Percentiles rank a stretch among this genome's conserved stretches.
Conservation (phyloP, 1,284 basidiomycete species). For the Fomitopsis schrenkii region DNA sequence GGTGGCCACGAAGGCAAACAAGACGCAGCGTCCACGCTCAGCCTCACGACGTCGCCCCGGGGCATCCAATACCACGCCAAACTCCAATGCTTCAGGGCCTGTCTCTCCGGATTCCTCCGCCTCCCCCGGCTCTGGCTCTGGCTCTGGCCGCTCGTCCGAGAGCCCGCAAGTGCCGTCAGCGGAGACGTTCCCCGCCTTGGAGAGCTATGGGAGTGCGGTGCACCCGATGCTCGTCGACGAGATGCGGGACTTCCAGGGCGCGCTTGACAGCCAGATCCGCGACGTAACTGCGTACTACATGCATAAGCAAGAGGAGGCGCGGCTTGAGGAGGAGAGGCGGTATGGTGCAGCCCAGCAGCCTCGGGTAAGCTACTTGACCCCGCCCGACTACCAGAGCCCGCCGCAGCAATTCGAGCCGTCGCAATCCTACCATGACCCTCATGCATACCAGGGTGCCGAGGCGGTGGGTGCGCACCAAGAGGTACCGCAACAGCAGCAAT, state of each 20-base stretch:
- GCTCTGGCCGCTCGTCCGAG: conserved; percentile 10
- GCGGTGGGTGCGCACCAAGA: neutral
- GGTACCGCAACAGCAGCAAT: neutral
- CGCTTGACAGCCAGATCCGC: conserved; percentile 49
- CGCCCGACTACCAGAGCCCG: conserved; percentile 1
- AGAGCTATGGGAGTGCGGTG: conserved; percentile 30
- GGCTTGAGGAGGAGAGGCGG: neutral
- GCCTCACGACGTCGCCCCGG: conserved; percentile 15
- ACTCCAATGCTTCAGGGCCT: conserved; percentile 13
- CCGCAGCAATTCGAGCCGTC: neutral
- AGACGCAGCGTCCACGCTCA: conserved; percentile 13
- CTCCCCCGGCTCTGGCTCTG: conserved; percentile 7
- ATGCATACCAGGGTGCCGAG: neutral
- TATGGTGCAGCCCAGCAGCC: conserved; percentile 1
- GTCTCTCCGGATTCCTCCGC: conserved; percentile 4
- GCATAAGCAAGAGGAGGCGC: neutral
- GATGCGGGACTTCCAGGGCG: conserved; percentile 52
- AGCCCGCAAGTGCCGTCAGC: conserved; percentile 14
- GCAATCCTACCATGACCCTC: conserved; percentile 1
- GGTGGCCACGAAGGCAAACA: conserved; percentile 39
- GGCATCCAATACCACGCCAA: conserved; percentile 11
- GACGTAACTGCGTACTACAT: conserved; percentile 14
- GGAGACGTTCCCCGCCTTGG: conserved; percentile 19
- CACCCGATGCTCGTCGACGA: conserved; percentile 61
- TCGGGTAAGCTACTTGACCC: neutral